Evolutionary conservation across 768 basidiomycete species (phyloP), one percentile per base, ranked within the genome.

Genomic region (Leucocoprinus birnbaumii): DNA sequence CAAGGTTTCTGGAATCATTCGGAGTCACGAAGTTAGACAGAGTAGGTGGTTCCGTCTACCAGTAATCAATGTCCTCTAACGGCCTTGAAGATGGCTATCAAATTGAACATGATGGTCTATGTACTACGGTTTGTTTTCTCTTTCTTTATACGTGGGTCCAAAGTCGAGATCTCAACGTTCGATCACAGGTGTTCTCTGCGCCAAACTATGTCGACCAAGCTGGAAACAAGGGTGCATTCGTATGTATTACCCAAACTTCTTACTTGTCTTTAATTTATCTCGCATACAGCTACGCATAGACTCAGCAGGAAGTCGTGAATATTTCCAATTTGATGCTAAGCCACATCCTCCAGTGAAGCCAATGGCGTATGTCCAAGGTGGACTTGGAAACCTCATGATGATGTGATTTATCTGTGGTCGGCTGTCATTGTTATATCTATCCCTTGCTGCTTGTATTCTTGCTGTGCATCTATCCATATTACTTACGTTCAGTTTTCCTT

Each of bases 21-120:
- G 97, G 47, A 94, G 91, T 61, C 97, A 99, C 67, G 97, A 99
- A 80, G 96, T 98, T 51, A 85, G 97, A 56, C 91, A 94, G 78
- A 84, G 88, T 86, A 62, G 56, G 80, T 68, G 22, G 14, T 9
- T 24, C 38, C 21, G 13, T 22, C 10, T 3, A 31, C 22, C 19
- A 18, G 34, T 22, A 22, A 21, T 43, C 16, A 16, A 18, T 59
- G 40, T 50, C 48, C 13, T 31, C 27, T 58, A 6, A 51, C 43
- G 19, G 44, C 44, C 10, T 43, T 24, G 37, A 62, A 89, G 92
- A 90, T 56, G 97, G 97, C 13, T 98, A 98, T 70, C 86, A 94
- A 59, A 79, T 98, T 51, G 97, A 98, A 66, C 97, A 98, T 64
- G 81, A 90, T 59, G 96, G 97, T 1, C 74, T 97, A 41, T 97